Evolutionary conservation across 805 yeast genomes (phyloP), one percentile per base, ranked within the genome.

Genomic region (Lachancea thermotolerans): DNA sequence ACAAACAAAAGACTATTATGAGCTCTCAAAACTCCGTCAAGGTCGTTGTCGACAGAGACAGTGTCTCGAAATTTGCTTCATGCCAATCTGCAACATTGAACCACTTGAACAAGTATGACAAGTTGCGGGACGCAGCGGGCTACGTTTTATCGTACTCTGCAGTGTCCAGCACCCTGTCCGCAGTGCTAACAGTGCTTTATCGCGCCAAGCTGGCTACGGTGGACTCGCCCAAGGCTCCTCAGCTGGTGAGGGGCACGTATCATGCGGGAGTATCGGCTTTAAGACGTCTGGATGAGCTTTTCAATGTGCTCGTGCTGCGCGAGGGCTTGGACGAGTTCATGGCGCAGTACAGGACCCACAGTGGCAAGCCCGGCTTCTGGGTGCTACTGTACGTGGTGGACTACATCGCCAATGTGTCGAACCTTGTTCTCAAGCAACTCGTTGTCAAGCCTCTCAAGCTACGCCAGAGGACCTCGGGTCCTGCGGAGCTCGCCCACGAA

Each of bases 361-460:
- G 45, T 34, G 45, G 51, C 37, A 51, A 45, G 35, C 45, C 56
- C 1, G 66, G 66, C 2, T 18, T 58, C 8, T 63, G 67, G 67
- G 37, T 60, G 14, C 33, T 53, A 18, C 55, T 50, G 42, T 63
- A 62, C 47, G 35, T 48, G 31, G 50, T 62, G 16, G 67, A 62
- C 46, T 62, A 59, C 45, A 29, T 54, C 32, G 66, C 66, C 25
- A 62, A 60, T 41, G 50, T 58, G n/a, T 49, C 54, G n/a, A 61
- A 62, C 41, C 52, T 51, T 18, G 42, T 60, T 35, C 48, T 63
- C 42, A 53, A 50, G 31, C 59, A 56, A 41, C 52, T 62, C 11
- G 47, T 63, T 8, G 48, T 59, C n/a, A 55, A 59, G 40, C 65
- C 66, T 14, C 51, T 61, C 12, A 52, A 57, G n/a, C 43, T 52